Evolutionary conservation across 2,329 filamentous ascomycete genomes (phyloP).

Genomic region (Colletotrichum magnum): DNA sequence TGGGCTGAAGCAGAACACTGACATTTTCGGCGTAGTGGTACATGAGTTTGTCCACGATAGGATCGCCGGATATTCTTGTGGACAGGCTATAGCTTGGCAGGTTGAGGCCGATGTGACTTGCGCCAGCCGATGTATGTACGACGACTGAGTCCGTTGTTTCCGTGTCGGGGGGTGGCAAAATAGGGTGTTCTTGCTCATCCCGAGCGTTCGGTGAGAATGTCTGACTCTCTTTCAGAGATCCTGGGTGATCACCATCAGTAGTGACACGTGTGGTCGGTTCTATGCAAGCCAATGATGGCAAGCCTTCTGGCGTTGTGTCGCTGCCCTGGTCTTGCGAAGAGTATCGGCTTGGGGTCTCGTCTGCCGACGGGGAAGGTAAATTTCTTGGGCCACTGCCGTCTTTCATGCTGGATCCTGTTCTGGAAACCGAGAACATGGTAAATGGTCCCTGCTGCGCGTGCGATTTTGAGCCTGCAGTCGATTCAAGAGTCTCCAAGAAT

Average conservation of each 20-base stretch:
- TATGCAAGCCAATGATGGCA: too few species aligned
- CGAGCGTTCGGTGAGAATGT: not conserved
- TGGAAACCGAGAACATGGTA: not conserved
- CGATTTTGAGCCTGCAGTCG: not conserved
- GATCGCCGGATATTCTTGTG: conserved; percentile 15
- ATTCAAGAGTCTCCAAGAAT: not conserved
- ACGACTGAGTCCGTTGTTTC: not conserved
- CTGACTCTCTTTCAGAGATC: too few species aligned
- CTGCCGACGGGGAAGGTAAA: not conserved
- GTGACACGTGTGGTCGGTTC: too few species aligned
- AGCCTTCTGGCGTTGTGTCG: too few species aligned
- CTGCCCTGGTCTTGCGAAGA: too few species aligned
- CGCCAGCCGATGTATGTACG: not conserved
- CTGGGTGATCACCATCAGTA: too few species aligned
- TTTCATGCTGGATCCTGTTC: too few species aligned
- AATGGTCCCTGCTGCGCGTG: not conserved
- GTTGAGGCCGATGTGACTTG: not conserved
- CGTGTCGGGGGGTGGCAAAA: not conserved
- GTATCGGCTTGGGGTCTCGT: too few species aligned
- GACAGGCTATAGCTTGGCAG: not conserved
- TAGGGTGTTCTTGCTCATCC: not conserved
- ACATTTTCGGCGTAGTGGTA: conserved; percentile 21
- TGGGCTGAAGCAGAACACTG: conserved; percentile 18
- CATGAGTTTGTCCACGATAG: conserved; percentile 7
- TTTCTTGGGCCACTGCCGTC: not conserved